Percentiles rank a stretch among this genome's conserved stretches.
These are phyloP conservation scores for Pichia rugopelliculosa DNA, from an alignment of 805 yeast species.

Conservation along the genomic window DNA sequence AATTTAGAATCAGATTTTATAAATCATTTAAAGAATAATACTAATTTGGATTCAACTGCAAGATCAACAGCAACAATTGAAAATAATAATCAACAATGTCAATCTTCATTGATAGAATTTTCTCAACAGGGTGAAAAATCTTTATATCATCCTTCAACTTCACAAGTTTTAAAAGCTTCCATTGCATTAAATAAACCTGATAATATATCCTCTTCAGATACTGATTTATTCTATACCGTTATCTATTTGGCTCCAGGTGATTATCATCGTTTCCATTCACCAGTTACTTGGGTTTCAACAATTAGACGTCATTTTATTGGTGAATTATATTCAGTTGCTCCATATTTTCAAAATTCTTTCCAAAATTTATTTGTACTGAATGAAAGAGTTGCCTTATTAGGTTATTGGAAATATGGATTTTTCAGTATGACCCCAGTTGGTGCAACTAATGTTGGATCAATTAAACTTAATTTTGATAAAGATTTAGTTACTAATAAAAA, in stretches of 20 bases:
- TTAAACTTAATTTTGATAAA: constrained; percentile 84
- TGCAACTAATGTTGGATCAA: constrained; percentile 97
- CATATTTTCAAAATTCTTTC: constrained; percentile 84
- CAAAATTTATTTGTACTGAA: constrained; percentile 84
- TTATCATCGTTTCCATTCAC: constrained; percentile 95
- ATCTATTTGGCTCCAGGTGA: constrained; percentile 97
- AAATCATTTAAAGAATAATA: constrained; percentile 10
- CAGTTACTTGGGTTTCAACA: constrained; percentile 92
- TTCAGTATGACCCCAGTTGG: constrained; percentile 99
- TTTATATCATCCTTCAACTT: constrained; percentile 23
- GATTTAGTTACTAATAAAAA: constrained; percentile 78
- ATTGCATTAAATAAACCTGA: constrained; percentile 10
- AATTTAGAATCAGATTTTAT: constrained; percentile 6
- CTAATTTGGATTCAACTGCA: constrained; percentile 11
- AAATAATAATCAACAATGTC: not conserved
- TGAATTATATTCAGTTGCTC: constrained; percentile 91
- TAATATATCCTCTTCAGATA: constrained; percentile 33
- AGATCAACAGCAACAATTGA: not conserved
- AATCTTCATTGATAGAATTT: constrained; percentile 30
- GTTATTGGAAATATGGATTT: constrained; percentile 95
- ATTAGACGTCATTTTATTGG: constrained; percentile 93
- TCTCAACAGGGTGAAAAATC: constrained; percentile 67
- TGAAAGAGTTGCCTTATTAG: constrained; percentile 91
- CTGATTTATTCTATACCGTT: constrained; percentile 76
- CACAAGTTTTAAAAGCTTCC: constrained; percentile 21